Conservation (phyloP, 495 filamentous ascomycete species). For the Daldinia bambusicola region DNA sequence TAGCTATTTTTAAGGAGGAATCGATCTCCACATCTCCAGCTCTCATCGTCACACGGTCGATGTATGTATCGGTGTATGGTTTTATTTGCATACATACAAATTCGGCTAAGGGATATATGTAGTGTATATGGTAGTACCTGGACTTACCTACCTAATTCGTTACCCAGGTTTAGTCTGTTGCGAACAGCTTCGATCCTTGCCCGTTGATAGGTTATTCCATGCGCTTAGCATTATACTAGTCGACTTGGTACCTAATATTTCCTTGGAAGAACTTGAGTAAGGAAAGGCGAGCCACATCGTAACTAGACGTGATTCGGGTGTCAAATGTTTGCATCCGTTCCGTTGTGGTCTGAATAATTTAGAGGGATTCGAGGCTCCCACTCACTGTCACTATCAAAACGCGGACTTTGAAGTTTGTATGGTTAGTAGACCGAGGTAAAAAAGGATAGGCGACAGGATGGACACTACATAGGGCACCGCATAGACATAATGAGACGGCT, state of each 20-base stretch:
- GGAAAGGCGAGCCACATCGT: constrained; percentile 38
- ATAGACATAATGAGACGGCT: constrained; percentile 17
- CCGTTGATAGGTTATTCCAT: constrained; percentile 21
- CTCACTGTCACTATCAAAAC: constrained; percentile 11
- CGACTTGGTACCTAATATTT: background rate
- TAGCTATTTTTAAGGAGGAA: constrained; percentile 41
- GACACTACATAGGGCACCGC: constrained; percentile 7
- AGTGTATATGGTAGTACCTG: too few species aligned
- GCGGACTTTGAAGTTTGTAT: constrained; percentile 14
- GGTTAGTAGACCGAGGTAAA: constrained; percentile 16
- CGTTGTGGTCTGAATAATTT: constrained; percentile 16
- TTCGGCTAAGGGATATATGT: background rate
- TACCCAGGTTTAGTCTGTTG: constrained; percentile 10
- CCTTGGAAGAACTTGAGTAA: constrained; percentile 24
- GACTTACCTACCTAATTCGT: too few species aligned
- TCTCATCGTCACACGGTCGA: constrained; percentile 27
- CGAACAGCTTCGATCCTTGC: constrained; percentile 9
- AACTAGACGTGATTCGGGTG: constrained; percentile 35
- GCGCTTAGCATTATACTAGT: background rate
- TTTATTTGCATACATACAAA: background rate
- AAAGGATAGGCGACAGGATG: constrained; percentile 15
- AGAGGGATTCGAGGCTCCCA: constrained; percentile 18
- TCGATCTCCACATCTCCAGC: constrained; percentile 37
- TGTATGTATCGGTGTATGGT: constrained; percentile 5
- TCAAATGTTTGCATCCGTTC: constrained; percentile 39